These are phyloP conservation scores for Penicillium sclerotiorum DNA, from an alignment of 2,329 filamentous ascomycete genomes.

Conservation along the genomic window DNA sequence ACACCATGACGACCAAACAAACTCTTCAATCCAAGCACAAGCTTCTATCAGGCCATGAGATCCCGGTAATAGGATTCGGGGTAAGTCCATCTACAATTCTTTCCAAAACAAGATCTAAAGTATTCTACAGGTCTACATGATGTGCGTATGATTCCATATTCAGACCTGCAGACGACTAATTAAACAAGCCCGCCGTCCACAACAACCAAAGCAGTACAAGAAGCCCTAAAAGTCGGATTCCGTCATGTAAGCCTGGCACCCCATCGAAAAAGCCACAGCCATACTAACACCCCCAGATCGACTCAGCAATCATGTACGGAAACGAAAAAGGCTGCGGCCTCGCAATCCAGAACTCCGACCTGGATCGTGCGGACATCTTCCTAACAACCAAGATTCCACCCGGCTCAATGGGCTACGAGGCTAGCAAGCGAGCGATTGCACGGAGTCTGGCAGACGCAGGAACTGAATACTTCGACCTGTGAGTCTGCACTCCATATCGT, in stretches of 20 bases:
- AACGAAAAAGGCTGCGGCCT: constrained; percentile 73
- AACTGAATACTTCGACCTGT: constrained; percentile 76
- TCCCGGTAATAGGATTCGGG: constrained; percentile 62
- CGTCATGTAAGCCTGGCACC: constrained; percentile 33
- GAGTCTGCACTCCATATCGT: too few relatives aligned
- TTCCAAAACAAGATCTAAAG: too few relatives aligned
- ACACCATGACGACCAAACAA: constrained; percentile 25
- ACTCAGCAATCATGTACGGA: constrained; percentile 66
- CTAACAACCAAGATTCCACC: constrained; percentile 78
- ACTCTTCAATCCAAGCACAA: constrained; percentile 46
- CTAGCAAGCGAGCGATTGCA: constrained; percentile 67
- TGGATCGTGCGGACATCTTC: constrained; percentile 71
- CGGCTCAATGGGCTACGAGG: constrained; percentile 66
- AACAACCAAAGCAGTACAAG: constrained; percentile 29
- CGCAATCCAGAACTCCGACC: constrained; percentile 60
- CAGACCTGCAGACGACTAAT: background rate
- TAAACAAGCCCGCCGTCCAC: constrained; percentile 26
- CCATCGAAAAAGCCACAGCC: background rate
- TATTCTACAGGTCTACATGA: constrained; percentile 41
- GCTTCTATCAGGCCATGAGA: constrained; percentile 63
- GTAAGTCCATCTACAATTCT: constrained; percentile 48
- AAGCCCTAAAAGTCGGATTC: constrained; percentile 34
- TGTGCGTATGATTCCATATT: constrained; percentile 22
- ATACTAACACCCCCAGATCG: constrained; percentile 42
- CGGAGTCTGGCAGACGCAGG: constrained; percentile 63